Evolutionary conservation across 176 grass and related monocot species (phyloP).

Genomic region (Oryza meyeriana): DNA sequence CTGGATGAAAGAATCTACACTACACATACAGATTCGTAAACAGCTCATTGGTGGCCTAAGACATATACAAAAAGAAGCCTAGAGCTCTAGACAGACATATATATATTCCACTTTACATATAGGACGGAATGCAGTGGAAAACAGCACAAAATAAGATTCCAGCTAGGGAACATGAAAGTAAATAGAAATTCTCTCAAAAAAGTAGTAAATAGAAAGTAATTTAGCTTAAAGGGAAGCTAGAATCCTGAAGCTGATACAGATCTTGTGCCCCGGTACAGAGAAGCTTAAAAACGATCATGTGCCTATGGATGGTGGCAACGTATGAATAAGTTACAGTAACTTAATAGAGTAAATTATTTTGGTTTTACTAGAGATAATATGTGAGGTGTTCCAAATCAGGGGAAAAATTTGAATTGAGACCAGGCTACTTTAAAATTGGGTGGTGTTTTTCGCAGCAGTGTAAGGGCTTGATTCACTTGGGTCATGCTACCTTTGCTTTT

Average conservation of each 20-base stretch:
- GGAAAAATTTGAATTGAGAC: not conserved
- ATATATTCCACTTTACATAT: not conserved
- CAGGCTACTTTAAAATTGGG: too few relatives aligned
- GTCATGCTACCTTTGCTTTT: not conserved
- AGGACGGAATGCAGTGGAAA: slow-evolving; percentile 13
- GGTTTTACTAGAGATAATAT: too few relatives aligned
- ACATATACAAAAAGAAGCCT: not conserved
- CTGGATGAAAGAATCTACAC: slow-evolving; percentile 25
- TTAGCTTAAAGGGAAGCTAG: slow-evolving; percentile 4
- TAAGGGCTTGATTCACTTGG: not conserved
- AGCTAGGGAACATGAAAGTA: not conserved
- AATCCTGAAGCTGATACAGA: not conserved
- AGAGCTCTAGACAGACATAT: not conserved
- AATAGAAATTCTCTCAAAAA: not conserved
- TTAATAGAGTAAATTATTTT: too few relatives aligned
- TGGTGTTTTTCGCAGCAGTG: too few relatives aligned
- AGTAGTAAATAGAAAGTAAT: not conserved
- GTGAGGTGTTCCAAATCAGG: not conserved
- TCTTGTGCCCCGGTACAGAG: slow-evolving; percentile 4
- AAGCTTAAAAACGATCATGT: not conserved
- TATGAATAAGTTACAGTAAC: not conserved
- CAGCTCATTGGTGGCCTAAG: not conserved
- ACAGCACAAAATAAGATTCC: slow-evolving; percentile 23
- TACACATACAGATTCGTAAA: not conserved
- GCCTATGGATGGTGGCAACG: too few relatives aligned